Percentiles rank a stretch among this genome's conserved stretches.
These are phyloP conservation scores for Orbilia blumenaviensis DNA, from an alignment of 2,329 filamentous ascomycete genomes.

Conservation along the genomic window DNA sequence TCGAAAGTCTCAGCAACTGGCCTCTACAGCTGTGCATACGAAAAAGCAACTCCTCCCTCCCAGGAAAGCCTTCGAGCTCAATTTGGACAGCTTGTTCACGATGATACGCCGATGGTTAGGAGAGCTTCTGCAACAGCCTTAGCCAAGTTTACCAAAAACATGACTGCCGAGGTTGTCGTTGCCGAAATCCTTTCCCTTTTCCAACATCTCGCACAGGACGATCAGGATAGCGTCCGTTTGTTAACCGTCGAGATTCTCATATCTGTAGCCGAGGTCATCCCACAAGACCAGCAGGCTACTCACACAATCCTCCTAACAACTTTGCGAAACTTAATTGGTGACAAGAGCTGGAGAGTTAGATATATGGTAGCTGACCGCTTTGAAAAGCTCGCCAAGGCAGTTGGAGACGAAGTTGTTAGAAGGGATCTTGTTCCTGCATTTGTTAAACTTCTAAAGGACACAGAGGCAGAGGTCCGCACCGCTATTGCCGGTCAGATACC, in stretches of 20 bases:
- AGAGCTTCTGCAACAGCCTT: constrained; percentile 96
- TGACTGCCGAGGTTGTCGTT: constrained; percentile 88
- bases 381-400: constrained; percentile 99
- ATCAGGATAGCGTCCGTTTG: constrained; percentile 95
- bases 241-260: constrained; percentile 97
- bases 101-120: constrained; percentile 98
- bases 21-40: constrained; percentile 92
- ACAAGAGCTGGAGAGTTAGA: constrained; percentile 98
- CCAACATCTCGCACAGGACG: constrained; percentile 93
- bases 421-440: constrained; percentile 95
- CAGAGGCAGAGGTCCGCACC: constrained; percentile 95
- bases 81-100: constrained; percentile 91
- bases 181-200: constrained; percentile 99
- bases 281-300: constrained; percentile 96
- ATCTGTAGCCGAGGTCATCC: constrained; percentile 93
- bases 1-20: constrained; percentile 98
- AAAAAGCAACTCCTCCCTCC: constrained; percentile 83
- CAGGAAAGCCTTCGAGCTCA: constrained; percentile 92
- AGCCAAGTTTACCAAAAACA: constrained; percentile 96
- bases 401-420: constrained; percentile 94
- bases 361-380: constrained; percentile 99
- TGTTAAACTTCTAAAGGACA: constrained; percentile 96
- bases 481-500: constrained; percentile 98
- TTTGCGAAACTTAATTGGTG: constrained; percentile 91
- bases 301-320: constrained; percentile 92